Evolutionary conservation across 1,284 basidiomycete species (phyloP).

Genomic region (Austroboletus niveus): DNA sequence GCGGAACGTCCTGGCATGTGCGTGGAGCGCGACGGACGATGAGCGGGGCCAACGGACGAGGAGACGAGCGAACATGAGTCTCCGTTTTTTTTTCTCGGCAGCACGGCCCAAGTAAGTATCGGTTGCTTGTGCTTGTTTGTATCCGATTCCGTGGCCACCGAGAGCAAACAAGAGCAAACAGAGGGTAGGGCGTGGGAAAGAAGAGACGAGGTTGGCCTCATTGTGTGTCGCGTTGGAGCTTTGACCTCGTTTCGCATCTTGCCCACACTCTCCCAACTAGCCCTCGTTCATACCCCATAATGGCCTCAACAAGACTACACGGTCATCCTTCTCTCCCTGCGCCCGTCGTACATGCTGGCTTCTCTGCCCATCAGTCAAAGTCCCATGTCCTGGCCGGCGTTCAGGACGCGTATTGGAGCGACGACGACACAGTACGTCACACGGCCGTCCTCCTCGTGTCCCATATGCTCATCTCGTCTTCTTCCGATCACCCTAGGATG

Average conservation of each 20-base stretch:
- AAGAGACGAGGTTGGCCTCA: conserved; percentile 19
- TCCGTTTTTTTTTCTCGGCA: too few relatives aligned
- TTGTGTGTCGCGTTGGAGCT: conserved; percentile 27
- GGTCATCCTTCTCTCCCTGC: conserved; percentile 64
- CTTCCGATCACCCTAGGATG: conserved; percentile 63
- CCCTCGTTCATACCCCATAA: conserved; percentile 21
- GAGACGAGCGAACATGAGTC: conserved; percentile 26
- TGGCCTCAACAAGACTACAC: conserved; percentile 48
- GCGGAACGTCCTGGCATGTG: conserved; percentile 14
- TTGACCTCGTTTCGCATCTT: conserved; percentile 18
- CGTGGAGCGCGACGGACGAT: conserved; percentile 13
- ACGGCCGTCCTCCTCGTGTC: not conserved
- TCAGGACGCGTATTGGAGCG: conserved; percentile 98
- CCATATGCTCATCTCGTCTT: conserved; percentile 12
- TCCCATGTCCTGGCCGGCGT: conserved; percentile 84
- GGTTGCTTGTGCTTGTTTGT: not conserved
- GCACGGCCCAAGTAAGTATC: too few relatives aligned
- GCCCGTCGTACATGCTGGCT: conserved; percentile 65
- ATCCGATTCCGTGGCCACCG: conserved; percentile 11
- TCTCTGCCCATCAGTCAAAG: conserved; percentile 72
- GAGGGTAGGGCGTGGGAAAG: conserved; percentile 20
- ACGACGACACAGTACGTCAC: conserved; percentile 76
- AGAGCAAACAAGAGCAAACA: conserved; percentile 27
- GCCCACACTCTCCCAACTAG: conserved; percentile 12
- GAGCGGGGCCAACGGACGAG: conserved; percentile 26